Conservation (phyloP, 169 alveolate species). For the Cryptosporidium andersoni region DNA sequence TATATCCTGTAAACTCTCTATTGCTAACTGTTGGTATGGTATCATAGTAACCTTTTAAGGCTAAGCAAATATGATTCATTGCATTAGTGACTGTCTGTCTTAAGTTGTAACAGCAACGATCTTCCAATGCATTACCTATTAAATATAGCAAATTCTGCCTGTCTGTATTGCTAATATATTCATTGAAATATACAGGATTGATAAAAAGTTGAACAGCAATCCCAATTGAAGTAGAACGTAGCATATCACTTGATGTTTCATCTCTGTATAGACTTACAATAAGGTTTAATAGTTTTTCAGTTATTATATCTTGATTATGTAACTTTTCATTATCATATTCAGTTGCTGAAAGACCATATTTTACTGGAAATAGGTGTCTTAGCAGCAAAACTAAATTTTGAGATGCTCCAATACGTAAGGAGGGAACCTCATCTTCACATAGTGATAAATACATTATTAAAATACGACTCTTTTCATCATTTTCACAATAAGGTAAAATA, state of each 20-base stretch:
- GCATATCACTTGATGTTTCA: conserved; percentile 34
- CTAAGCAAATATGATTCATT: conserved; percentile 22
- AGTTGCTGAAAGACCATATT: conserved; percentile 11
- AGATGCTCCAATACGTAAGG: conserved; percentile 63
- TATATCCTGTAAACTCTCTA: conserved; percentile 3
- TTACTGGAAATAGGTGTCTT: conserved; percentile 55
- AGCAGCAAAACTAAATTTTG: conserved; percentile 31
- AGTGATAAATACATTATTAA: conserved; percentile 42
- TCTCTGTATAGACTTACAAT: conserved; percentile 20
- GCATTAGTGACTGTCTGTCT: conserved; percentile 41
- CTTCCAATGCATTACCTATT: conserved; percentile 13
- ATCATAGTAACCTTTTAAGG: conserved; percentile 32
- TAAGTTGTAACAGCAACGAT: conserved; percentile 7
- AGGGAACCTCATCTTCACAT: conserved; percentile 68
- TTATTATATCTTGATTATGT: conserved; percentile 36
- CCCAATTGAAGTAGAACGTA: conserved; percentile 59
- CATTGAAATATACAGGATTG: conserved; percentile 53
- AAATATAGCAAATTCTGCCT: conserved; percentile 21
- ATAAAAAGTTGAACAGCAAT: conserved; percentile 50
- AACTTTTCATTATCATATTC: conserved; percentile 39
- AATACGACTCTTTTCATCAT: conserved; percentile 26
- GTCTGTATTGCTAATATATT: conserved; percentile 36
- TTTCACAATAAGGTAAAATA: conserved; percentile 49
- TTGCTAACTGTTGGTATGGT: neutral
- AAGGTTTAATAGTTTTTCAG: conserved; percentile 43